Evolutionary conservation across 2,329 filamentous ascomycete genomes (phyloP).

Genomic region (Annulohypoxylon truncatum): DNA sequence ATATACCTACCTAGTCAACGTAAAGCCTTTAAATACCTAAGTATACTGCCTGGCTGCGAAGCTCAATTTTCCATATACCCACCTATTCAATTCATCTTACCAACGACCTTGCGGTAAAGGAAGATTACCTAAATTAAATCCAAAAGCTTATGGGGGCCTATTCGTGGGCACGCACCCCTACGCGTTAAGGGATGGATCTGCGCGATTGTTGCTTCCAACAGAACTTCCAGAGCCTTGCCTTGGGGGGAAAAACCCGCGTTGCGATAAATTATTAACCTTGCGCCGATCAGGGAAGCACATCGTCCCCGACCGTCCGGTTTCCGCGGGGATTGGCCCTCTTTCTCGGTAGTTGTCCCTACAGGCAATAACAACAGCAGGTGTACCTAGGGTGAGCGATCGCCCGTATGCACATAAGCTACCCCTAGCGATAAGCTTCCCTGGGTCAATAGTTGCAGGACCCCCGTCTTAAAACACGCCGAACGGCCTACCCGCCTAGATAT

Average conservation of each 20-base stretch:
- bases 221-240: background rate
- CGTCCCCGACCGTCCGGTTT: background rate
- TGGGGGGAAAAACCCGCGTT: too few species aligned
- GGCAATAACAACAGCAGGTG: too few species aligned
- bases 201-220: background rate
- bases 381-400: background rate
- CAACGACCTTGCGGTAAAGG: too few species aligned
- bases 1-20: too few species aligned
- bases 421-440: background rate
- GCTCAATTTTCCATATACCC: too few species aligned
- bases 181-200: background rate
- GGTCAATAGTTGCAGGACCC: background rate
- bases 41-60: too few species aligned
- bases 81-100: background rate
- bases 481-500: background rate
- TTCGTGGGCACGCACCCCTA: background rate
- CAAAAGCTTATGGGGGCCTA: too few species aligned
- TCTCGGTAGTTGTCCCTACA: constrained; percentile 1
- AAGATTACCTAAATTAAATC: too few species aligned
- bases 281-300: background rate
- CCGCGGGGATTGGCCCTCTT: background rate
- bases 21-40: too few species aligned
- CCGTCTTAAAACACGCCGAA: background rate
- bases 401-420: background rate
- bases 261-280: too few species aligned